Evolutionary conservation across 208 protist genomes (phyloP), one percentile per base, ranked within the genome.

Genomic region (Wallacemonas collosoma): DNA sequence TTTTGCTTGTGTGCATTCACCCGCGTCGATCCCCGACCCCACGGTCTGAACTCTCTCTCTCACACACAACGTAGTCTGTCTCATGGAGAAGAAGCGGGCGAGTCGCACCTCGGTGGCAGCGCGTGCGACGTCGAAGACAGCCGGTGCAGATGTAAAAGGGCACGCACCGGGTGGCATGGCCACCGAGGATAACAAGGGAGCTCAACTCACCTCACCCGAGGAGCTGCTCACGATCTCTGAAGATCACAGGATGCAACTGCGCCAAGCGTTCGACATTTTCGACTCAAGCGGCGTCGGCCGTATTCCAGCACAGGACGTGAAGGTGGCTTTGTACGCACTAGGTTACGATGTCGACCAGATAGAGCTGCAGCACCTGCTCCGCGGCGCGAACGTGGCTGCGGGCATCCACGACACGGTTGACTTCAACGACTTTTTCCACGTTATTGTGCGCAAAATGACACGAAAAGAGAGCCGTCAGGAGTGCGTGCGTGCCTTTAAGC

Each of bases 201-300:
- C 35, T 43, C 50, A 55, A n/a, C 57, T 69, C 47, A 69, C 51
- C 14, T 69, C 50, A 14, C 64, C 64, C 6, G 51, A 69, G 26
- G 51, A 69, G 6, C 73, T 92, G 43, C 72, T 97, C 15, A 76
- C 73, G 38, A 80, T 91, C 54, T 88, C 89, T 1, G 83, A 91
- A 62, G 83, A 90, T 65, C 88, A 94, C 72, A 94, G 93, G 64
- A 80, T 79, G 55, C 83, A 96, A 83, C 93, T 99, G 12, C 85
- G 91, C 8, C 85, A 98, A 73, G 97, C 97, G 2, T 99, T 99
- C 75, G 97, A 99, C 71, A 82, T 98, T 57, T 99, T 99, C 68
- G 97, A 99, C 82, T 86, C 86, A 45, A 91, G 98, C 43, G 95
- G 97, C 51, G 90, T 88, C 26, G 97, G 97, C 15, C 72, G 82